A percentile compares a stretch with the other conserved stretches of the same genome.
These are phyloP conservation scores for Leccinum broughii DNA, from an alignment of 768 basidiomycete species.

Conservation along the genomic window DNA sequence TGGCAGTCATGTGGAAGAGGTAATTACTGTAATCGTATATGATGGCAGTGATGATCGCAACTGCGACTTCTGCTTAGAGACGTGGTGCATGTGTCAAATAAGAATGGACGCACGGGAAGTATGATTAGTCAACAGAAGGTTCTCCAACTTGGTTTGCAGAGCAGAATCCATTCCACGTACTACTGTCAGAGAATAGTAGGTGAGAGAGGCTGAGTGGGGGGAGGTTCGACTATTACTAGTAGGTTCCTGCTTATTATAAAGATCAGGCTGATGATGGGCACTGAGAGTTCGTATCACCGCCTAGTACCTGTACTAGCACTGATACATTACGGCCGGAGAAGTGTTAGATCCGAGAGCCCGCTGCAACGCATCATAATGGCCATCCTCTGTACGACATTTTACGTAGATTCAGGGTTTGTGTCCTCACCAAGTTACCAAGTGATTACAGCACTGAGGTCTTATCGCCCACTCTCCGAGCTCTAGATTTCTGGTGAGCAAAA, in stretches of 20 bases:
- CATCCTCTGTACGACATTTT: no score
- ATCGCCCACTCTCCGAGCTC: no score
- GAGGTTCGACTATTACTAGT: no score
- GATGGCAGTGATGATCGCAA: not conserved
- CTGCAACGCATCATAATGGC: no score
- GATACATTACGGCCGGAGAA: no score
- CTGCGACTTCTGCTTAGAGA: not conserved
- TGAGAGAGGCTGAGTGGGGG: no score
- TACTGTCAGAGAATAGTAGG: not conserved
- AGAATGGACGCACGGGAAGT: not conserved
- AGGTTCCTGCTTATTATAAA: not conserved
- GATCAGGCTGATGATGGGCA: not conserved
- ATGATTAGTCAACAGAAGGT: fast-evolving
- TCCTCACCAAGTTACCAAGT: not conserved
- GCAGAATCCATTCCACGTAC: not conserved
- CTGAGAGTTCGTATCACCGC: no score
- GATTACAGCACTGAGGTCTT: no score
- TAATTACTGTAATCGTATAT: not conserved
- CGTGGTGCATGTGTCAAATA: not conserved
- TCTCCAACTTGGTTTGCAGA: not conserved
- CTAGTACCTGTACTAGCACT: not conserved
- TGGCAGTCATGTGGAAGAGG: no score
- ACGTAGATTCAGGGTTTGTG: not conserved
- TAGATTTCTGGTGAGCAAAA: no score
- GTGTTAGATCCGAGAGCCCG: no score